Base-by-base conservation (phyloP, 257 asterid genomes). In the Linaria vulgaris region DNA sequence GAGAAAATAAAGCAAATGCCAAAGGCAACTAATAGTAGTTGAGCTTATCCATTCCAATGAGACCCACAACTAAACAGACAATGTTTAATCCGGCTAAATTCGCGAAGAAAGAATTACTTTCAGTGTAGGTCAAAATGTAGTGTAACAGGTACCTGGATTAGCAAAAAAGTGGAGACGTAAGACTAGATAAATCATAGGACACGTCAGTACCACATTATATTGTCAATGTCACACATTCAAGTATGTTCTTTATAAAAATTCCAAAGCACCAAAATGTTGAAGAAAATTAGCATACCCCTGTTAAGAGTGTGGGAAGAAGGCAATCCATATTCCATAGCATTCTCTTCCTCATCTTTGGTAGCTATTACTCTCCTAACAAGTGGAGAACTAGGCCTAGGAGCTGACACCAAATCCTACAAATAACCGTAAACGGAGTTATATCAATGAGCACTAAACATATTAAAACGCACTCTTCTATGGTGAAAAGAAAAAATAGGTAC, bases 231-330 rank as follows among this genome's bases (percentile, higher is more conserved):
- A 27, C 34, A 27, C 34, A 27, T 27, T 27, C 34, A 27, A 27
- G 34, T 27, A n/a, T 9, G 10, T 1, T 27, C 34, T 45, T 24
- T 38, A 39, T 48, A 15, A 39, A 50, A 64, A 56, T 55, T 23
- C 12, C 14, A 61, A 27, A 27, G 34, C 34, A 27, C 10, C 3
- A 27, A 58, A 10, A 56, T 16, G 25, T 12, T 4, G 24, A 59
- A 12, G 34, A 48, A 53, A 71, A 38, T 5, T 7, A 59, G n/a
- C 48, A 8, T 87, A 94, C 99, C 97, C 99, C 96, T 94, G 77
- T 94, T 94, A 62, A 90, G 96, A 64, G 97, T 94, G 76, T 88
- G 97, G 0, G 99, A 90, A 61, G 99, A 90, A 69, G 96, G 97
- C 20, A 94, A 76, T 66, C 95, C 96, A 57, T 90, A 90, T 82